Conservation (phyloP, 2,329 filamentous ascomycete species). For the Chaetomium globosum region DNA sequence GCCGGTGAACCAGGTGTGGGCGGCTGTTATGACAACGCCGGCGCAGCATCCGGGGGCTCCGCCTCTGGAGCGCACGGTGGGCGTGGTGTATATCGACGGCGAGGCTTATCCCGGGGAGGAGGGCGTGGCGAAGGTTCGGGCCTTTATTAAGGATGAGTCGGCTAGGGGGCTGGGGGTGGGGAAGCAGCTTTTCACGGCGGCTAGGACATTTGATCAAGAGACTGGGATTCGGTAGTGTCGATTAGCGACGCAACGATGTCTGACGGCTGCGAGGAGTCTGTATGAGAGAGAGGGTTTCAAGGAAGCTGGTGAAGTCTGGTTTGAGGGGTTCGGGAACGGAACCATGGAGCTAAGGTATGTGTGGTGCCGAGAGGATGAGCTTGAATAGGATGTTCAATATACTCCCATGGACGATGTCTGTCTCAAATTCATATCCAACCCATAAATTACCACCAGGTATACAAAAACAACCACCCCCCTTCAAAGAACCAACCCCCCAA, state of each 20-base stretch:
- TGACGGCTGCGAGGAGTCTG: constrained; percentile 36
- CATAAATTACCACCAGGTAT: background rate
- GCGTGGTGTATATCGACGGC: constrained; percentile 39
- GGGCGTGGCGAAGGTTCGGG: constrained; percentile 36
- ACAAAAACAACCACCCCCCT: background rate
- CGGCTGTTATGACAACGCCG: constrained; percentile 32
- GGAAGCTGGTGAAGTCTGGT: constrained; percentile 29
- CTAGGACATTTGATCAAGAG: constrained; percentile 38
- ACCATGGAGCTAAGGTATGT: constrained; percentile 29
- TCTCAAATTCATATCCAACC: background rate
- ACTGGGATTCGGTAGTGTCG: constrained; percentile 35
- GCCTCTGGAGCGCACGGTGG: constrained; percentile 35
- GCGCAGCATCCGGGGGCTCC: background rate
- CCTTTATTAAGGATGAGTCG: constrained; percentile 39
- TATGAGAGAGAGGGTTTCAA: constrained; percentile 38
- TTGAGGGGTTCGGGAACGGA: constrained; percentile 29
- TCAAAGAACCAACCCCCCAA: constrained; percentile 12
- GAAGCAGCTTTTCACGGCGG: constrained; percentile 34
- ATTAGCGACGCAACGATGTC: constrained; percentile 35
- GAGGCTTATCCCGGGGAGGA: constrained; percentile 26
- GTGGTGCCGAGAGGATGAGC: constrained; percentile 26
- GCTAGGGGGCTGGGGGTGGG: constrained; percentile 37
- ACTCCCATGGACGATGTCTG: background rate
- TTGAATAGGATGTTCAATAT: background rate
- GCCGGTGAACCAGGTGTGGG: constrained; percentile 38